Evolutionary conservation across 2,329 filamentous ascomycete genomes (phyloP).

Genomic region (Alternaria sp.): DNA sequence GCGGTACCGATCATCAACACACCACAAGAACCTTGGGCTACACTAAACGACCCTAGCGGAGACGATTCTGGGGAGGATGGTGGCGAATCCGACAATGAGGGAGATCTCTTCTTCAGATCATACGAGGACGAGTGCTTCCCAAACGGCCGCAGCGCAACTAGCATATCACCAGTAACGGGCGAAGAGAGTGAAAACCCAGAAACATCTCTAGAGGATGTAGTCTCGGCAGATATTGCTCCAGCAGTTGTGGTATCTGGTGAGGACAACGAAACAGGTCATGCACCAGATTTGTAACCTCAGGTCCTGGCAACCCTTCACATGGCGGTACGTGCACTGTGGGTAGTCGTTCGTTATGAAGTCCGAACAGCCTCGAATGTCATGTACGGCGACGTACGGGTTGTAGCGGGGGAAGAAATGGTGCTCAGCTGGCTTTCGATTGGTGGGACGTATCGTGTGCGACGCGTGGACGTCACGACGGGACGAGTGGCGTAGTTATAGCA

Average conservation of each 20-base stretch:
- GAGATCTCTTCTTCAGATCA: neutral
- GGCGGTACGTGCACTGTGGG: neutral
- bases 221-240: neutral
- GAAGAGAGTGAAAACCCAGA: neutral
- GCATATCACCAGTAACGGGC: neutral
- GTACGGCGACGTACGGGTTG: neutral
- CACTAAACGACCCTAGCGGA: neutral
- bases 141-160: neutral
- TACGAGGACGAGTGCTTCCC: neutral
- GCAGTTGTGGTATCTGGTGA: neutral
- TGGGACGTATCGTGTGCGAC: neutral
- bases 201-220: neutral
- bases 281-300: neutral
- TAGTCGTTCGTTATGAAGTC: no score
- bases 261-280: neutral
- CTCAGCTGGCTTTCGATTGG: neutral
- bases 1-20: no score
- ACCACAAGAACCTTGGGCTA: neutral
- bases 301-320: neutral
- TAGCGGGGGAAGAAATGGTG: neutral
- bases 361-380: no score
- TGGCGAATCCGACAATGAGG: neutral
- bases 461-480: neutral
- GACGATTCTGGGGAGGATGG: neutral
- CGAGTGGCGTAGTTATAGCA: no score